Percentiles rank a stretch among this genome's conserved stretches.
Conservation (phyloP, 2,329 filamentous ascomycete genomes). For the Colletotrichum theobromicola region DNA sequence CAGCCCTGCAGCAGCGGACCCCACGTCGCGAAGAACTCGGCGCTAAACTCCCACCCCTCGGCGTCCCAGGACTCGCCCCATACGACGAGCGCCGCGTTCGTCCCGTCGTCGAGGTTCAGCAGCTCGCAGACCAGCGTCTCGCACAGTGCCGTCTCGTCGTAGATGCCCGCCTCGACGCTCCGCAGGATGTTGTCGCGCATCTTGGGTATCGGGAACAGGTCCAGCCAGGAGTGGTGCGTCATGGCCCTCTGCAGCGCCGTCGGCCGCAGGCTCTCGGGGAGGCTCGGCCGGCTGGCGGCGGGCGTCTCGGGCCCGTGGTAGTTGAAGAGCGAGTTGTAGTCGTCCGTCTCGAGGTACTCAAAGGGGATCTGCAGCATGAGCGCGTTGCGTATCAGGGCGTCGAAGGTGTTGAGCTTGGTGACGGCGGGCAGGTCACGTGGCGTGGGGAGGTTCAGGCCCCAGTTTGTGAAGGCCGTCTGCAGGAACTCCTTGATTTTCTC, state of each 20-base stretch:
- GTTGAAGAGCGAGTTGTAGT: neutral
- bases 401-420: neutral
- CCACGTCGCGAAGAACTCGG: neutral
- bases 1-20: neutral
- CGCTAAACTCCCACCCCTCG: slow-evolving; percentile 51
- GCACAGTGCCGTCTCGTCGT: neutral
- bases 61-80: slow-evolving; percentile 53
- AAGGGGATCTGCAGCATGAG: neutral
- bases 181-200: slow-evolving; percentile 32
- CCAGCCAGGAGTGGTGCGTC: slow-evolving; percentile 35
- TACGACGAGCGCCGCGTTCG: neutral
- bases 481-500: neutral
- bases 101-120: neutral
- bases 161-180: neutral
- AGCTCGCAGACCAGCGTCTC: neutral
- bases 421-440: neutral
- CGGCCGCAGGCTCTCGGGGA: slow-evolving; percentile 25
- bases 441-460: neutral
- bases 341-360: neutral
- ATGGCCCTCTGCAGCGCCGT: slow-evolving; percentile 30
- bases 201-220: slow-evolving; percentile 32
- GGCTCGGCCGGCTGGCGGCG: neutral
- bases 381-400: neutral
- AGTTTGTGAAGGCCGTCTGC: neutral
- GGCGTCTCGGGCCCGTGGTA: neutral